A percentile compares a stretch with the other conserved stretches of the same genome.
Evolutionary conservation across 129 eudicot genomes (phyloP).

Genomic region (Mikania micrantha): DNA sequence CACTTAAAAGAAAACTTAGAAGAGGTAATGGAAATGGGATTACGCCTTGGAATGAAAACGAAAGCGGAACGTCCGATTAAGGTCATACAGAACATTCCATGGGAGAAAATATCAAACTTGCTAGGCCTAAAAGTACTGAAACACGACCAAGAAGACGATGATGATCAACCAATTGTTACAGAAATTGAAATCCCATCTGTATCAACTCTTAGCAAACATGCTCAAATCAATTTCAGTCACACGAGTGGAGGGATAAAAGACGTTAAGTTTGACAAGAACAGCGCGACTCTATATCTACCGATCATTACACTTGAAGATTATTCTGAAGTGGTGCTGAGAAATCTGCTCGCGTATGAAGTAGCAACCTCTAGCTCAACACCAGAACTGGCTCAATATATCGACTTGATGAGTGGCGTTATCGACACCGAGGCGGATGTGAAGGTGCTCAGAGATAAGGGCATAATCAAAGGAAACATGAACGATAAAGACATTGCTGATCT

Average conservation of each 20-base stretch:
- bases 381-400: conserved; percentile 18
- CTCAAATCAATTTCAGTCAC: conserved; percentile 15
- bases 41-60: neutral
- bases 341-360: conserved; percentile 37
- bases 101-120: conserved; percentile 28
- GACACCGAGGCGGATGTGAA: conserved; percentile 33
- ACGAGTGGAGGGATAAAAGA: conserved; percentile 13
- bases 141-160: neutral
- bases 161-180: neutral
- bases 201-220: conserved; percentile 22
- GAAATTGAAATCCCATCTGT: conserved; percentile 38
- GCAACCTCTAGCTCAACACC: conserved; percentile 11
- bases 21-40: conserved; percentile 11
- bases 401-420: conserved; percentile 46
- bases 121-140: conserved; percentile 1
- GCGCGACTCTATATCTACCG: conserved; percentile 26
- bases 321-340: conserved; percentile 44
- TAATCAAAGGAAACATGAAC: conserved; percentile 17
- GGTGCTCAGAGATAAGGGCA: conserved; percentile 18
- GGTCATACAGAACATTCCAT: conserved; percentile 17
- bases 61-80: neutral
- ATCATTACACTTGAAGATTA: conserved; percentile 12
- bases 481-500: conserved; percentile 25
- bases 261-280: conserved; percentile 6
- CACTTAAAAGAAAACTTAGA: neutral